Evolutionary conservation across 805 yeast species (phyloP).

Genomic region (Kuraishia floccosa): DNA sequence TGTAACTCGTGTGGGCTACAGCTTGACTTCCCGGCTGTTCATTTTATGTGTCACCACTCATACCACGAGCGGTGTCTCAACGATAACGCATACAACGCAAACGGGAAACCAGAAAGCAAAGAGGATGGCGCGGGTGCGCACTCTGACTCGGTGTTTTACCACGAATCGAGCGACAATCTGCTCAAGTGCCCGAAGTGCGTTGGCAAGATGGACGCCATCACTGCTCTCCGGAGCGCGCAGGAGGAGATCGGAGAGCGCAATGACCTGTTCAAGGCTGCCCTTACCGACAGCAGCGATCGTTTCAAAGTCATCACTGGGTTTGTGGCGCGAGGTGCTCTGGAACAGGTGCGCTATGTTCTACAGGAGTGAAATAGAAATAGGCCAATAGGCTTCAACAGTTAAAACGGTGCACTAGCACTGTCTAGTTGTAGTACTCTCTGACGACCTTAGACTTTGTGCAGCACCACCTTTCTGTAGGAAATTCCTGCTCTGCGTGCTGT

Average conservation of each 20-base stretch:
- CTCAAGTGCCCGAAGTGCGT: slow-evolving; percentile 67
- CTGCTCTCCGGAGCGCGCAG: slow-evolving; percentile 46
- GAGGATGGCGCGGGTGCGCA: slow-evolving; percentile 3
- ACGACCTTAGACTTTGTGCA: too few species aligned
- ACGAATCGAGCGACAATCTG: slow-evolving; percentile 4
- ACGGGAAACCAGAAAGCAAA: slow-evolving; percentile 5
- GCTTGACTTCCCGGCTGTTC: slow-evolving; percentile 70
- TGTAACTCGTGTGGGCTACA: slow-evolving; percentile 58
- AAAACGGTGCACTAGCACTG: too few species aligned
- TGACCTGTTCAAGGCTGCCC: slow-evolving; percentile 48
- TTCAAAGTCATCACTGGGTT: slow-evolving; percentile 72
- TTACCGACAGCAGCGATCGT: slow-evolving; percentile 45
- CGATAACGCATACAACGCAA: slow-evolving; percentile 23
- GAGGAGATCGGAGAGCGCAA: slow-evolving; percentile 48
- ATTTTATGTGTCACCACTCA: slow-evolving; percentile 79
- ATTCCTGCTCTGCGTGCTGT: too few species aligned
- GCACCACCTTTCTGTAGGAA: too few species aligned
- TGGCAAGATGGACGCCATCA: slow-evolving; percentile 57
- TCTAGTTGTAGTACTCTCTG: too few species aligned
- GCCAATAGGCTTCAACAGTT: too few species aligned
- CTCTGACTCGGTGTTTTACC: slow-evolving; percentile 7
- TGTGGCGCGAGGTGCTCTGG: slow-evolving; percentile 83
- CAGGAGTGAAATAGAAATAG: neutral
- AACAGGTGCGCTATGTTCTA: slow-evolving; percentile 14
- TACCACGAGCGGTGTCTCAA: slow-evolving; percentile 74